These are phyloP conservation scores for Barbatosphaeria neglecta DNA, from an alignment of 495 filamentous ascomycete species.

Conservation along the genomic window DNA sequence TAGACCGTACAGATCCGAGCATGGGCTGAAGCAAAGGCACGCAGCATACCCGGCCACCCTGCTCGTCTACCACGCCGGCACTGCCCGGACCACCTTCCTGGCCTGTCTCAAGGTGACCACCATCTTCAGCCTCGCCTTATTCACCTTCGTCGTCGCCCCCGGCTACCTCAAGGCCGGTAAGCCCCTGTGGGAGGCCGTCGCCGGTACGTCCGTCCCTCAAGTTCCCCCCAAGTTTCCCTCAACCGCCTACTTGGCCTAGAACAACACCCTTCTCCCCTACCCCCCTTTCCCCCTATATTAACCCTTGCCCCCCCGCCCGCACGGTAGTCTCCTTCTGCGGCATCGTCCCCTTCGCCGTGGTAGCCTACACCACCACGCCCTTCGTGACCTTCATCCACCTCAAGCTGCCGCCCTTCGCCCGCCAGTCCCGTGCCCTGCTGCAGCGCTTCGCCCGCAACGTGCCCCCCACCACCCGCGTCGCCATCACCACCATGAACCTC, in stretches of 20 bases:
- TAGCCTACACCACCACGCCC: slow-evolving; percentile 51
- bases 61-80: slow-evolving; percentile 64
- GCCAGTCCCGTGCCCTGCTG: slow-evolving; percentile 54
- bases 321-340: slow-evolving; percentile 46
- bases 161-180: slow-evolving; percentile 38
- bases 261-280: background rate
- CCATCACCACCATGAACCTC: slow-evolving; percentile 60
- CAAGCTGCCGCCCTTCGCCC: slow-evolving; percentile 55
- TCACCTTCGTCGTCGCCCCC: slow-evolving; percentile 49
- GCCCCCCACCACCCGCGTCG: slow-evolving; percentile 50
- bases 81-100: slow-evolving; percentile 50
- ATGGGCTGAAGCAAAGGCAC: no score
- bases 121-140: slow-evolving; percentile 56
- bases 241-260: no score
- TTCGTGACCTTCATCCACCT: slow-evolving; percentile 66
- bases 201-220: slow-evolving; percentile 12
- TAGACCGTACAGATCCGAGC: no score
- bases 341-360: slow-evolving; percentile 53
- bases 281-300: background rate
- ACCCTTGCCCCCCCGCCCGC: slow-evolving; percentile 3
- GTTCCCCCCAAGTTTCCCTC: no score
- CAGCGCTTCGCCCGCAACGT: slow-evolving; percentile 50
- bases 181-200: slow-evolving; percentile 27
- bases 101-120: slow-evolving; percentile 58
- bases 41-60: slow-evolving; percentile 44